Evolutionary conservation across 192 early-diverging fungal species (phyloP).

Genomic region (Backusella tarrabulga): DNA sequence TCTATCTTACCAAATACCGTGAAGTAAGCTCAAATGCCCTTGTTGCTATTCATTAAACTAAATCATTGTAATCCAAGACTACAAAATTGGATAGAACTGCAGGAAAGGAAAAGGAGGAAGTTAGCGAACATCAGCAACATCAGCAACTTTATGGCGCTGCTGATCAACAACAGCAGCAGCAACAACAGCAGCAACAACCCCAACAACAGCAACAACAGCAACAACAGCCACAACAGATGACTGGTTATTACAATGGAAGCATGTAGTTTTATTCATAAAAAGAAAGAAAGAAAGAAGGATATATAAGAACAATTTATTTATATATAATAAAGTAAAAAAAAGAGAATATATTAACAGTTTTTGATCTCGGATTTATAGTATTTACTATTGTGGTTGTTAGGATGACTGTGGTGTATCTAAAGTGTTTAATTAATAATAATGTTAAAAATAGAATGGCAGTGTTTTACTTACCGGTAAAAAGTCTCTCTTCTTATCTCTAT

Average conservation of each 20-base stretch:
- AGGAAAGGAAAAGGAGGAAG: conserved; percentile 52
- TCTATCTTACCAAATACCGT: conserved; percentile 87
- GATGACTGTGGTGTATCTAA: no score
- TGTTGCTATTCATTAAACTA: no score
- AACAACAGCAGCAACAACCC: neutral
- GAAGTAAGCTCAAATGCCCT: conserved; percentile 59
- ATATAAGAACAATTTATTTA: no score
- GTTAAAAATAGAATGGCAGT: neutral
- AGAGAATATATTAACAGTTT: neutral
- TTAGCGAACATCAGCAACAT: conserved; percentile 10
- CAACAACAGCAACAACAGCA: neutral
- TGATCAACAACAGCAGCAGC: conserved; percentile 18
- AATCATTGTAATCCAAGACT: conserved; percentile 37
- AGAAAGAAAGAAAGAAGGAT: neutral
- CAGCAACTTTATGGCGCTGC: neutral
- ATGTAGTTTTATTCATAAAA: neutral
- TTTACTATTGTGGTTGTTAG: no score
- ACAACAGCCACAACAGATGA: neutral
- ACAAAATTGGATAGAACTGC: conserved; percentile 53
- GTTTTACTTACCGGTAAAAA: conserved; percentile 7
- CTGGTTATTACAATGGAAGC: conserved; percentile 8
- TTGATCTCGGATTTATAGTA: neutral
- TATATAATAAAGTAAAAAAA: neutral
- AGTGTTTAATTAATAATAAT: neutral
- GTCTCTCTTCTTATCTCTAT: neutral